Conservation (phyloP, 2,329 filamentous ascomycete species). For the Penicillium sp. region DNA sequence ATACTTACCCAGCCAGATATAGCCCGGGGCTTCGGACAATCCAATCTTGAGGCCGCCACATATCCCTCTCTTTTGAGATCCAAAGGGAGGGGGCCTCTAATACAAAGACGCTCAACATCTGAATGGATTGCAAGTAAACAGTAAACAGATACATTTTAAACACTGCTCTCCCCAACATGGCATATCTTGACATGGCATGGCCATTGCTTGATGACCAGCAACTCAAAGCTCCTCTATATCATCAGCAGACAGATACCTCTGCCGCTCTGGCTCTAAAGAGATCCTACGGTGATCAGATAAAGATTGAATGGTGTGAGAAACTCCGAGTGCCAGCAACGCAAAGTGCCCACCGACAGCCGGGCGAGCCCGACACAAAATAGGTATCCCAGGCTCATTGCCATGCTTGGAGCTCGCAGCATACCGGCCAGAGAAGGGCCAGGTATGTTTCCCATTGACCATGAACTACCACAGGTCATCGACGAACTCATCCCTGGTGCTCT, state of each 20-base stretch:
- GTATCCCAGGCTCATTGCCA: constrained; percentile 32
- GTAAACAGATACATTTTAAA: no score
- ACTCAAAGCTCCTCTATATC: constrained; percentile 16
- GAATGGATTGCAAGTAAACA: no score
- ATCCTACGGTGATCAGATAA: constrained; percentile 3
- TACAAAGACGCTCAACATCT: no score
- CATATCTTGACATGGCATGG: neutral
- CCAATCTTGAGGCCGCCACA: neutral
- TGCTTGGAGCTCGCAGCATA: constrained; percentile 39
- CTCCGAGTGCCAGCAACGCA: constrained; percentile 41
- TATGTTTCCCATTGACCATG: constrained; percentile 45
- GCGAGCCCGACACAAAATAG: constrained; percentile 39
- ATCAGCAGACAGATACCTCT: neutral
- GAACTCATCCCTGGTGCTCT: constrained; percentile 33
- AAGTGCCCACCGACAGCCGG: constrained; percentile 48
- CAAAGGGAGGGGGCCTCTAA: no score
- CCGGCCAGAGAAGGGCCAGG: constrained; percentile 47
- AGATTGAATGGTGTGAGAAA: constrained; percentile 26
- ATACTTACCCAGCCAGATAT: neutral
- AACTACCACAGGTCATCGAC: constrained; percentile 45
- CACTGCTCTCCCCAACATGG: neutral
- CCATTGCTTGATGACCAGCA: neutral
- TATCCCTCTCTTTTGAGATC: no score
- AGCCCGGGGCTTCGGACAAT: neutral
- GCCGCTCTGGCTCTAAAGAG: neutral